Base-by-base conservation (phyloP, 768 basidiomycete species). In the Macrocybe gigantea region DNA sequence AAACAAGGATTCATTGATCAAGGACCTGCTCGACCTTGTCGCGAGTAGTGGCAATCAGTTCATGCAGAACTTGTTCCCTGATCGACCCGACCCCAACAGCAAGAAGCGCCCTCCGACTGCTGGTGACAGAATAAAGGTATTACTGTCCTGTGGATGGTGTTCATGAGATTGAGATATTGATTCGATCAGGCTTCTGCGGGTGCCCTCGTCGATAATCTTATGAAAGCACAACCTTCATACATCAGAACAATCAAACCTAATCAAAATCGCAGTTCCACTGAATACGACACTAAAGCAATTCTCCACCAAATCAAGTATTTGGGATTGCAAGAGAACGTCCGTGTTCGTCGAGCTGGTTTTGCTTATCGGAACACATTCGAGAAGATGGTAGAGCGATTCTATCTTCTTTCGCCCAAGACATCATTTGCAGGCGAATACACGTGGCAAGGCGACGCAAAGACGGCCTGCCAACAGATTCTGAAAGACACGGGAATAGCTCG, bases 171-270 rank as follows among this genome's bases (percentile, higher is more conserved):
- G 4, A 41, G 41, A 15, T 14, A 32, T 37, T 38, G 11, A 12
- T 44, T 44, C 41, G 43, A 13, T 7, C 46, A 93, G 89, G 68
- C 75, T 53, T 98, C 95, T n/a, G 96, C 96, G 30, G 84, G 89
- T 45, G 94, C 93, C 5, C 80, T 99, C 22, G 96, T 99, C 7
- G 92, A 95, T 7, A 99, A 98, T 62, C 74, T 99, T 52, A 98
- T 97, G 95, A 88, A 85, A 59, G 90, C 92, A 30, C 94, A 90
- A 61, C 96, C 96, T 1, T 92, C 92, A 15, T 99, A 99, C 67
- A 99, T 99, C 54, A 90, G 96, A 48, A 99, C 96, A 4, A 98
- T 99, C 72, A 99, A 99, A 67, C 92, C 96, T 9, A 99, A 99
- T 63, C 88, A 96, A 72, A 95, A 99, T 62, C 85, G 94, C 40